A percentile compares a stretch with the other conserved stretches of the same genome.
phyloP scores from a whole-genome alignment of 345 rosid genomes.

The Fremontodendron californicum region DNA sequence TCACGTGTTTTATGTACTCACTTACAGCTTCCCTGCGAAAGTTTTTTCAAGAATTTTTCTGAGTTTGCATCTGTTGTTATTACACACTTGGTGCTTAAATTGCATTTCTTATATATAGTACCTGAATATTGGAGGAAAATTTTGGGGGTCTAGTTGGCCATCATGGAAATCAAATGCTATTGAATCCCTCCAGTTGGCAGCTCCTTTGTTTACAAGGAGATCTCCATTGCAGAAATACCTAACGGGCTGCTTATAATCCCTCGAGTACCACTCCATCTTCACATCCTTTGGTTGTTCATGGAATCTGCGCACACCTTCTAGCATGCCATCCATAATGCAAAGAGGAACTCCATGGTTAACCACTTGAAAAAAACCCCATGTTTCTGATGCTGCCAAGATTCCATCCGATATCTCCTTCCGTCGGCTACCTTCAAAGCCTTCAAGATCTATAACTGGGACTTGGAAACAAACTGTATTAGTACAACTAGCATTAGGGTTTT shows the following conservation, averaged over 20 bases:
- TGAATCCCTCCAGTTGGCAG: slow-evolving; percentile 49
- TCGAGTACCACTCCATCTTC: slow-evolving; percentile 44
- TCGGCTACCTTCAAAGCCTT: slow-evolving; percentile 14
- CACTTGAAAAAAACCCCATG: slow-evolving; percentile 51
- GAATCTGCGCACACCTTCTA: slow-evolving; percentile 28
- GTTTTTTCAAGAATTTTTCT: not conserved
- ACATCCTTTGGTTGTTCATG: slow-evolving; percentile 43
- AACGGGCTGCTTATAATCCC: slow-evolving; percentile 26
- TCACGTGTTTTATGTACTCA: slow-evolving; percentile 32
- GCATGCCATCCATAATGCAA: slow-evolving; percentile 37
- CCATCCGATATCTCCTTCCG: slow-evolving; percentile 21
- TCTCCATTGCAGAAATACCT: slow-evolving; percentile 16
- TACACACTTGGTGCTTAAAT: not conserved
- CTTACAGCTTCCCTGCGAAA: slow-evolving; percentile 34
- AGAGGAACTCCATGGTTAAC: slow-evolving; percentile 43
- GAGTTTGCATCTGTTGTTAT: not conserved
- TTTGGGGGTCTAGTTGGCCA: slow-evolving; percentile 33
- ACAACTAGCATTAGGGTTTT: not conserved
- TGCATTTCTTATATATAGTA: slow-evolving; percentile 15
- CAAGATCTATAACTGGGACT: slow-evolving; percentile 42
- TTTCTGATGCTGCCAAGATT: slow-evolving; percentile 34
- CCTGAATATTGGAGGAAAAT: slow-evolving; percentile 42
- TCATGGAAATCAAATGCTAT: slow-evolving; percentile 40
- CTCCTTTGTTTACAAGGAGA: slow-evolving; percentile 29
- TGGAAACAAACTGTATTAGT: not conserved